Evolutionary conservation across 2,329 filamentous ascomycete genomes (phyloP), one percentile per base, ranked within the genome.

Genomic region (Aspergillus neoniger): DNA sequence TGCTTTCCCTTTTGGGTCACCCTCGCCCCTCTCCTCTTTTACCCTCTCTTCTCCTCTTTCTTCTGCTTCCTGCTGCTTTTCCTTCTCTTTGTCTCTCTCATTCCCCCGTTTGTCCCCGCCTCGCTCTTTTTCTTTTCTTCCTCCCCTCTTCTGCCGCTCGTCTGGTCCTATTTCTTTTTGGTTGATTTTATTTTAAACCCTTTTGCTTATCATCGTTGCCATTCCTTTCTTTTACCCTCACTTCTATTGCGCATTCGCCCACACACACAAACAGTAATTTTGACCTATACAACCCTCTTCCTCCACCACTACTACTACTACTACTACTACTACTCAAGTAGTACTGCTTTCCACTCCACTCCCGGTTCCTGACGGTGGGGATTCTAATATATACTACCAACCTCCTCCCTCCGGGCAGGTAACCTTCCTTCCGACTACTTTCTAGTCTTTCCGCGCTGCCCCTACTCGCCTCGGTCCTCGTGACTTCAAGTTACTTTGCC

Each of bases 221-320:
- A 55, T 67, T 70, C 69, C 65, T 67, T 67, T 68, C 63, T 67
- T 67, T 68, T 64, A 67, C 63, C 60, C 61, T 58, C 69, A 64
- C 59, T 60, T 63, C 67, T 67, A 56, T 65, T 65, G 71, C 74
- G 69, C 74, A 67, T 75, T 75, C 70, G 73, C 69, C 72, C 69
- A 64, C 70, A 70, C 32, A 36, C 32, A 36, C 32, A 36, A 10
- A 32, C 68, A 63, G 64, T 73, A 70, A 73, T 71, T 68, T 64
- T 64, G 60, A 60, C 55, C 55, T 57, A 51, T 54, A 62, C 55
- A 61, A 43, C 21, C 39, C 39, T 28, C 28, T 36, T 36, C 32
- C 32, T 36, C 36, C 51, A 36, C 48, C 10, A 51, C 28, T 5
- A 12, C 49, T 51, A 38, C 25, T 30, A 51, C 28, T 5, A 12